Conservation (phyloP, 306 rosid genomes). For the Mucuna pruriens region DNA sequence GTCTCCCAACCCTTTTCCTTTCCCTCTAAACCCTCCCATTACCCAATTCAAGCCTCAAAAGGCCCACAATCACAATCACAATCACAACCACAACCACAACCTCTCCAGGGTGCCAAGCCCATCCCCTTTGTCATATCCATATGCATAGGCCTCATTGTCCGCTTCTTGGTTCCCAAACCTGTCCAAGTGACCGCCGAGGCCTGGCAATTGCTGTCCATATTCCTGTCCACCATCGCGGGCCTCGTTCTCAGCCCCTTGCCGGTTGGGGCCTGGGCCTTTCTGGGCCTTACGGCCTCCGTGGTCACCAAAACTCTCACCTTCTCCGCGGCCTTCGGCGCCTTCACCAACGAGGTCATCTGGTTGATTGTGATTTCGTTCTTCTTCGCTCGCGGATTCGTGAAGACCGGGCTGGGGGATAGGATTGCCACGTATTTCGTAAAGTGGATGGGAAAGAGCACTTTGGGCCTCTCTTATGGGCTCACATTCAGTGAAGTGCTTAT, state of each 20-base stretch:
- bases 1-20: conserved; percentile 30
- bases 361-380: conserved; percentile 93
- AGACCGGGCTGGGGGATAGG: conserved; percentile 91
- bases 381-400: conserved; percentile 95
- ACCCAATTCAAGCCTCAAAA: conserved; percentile 55
- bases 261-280: conserved; percentile 96
- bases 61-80: too few species aligned
- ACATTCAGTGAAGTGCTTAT: conserved; percentile 85
- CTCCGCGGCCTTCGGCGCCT: conserved; percentile 76
- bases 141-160: conserved; percentile 63
- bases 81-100: too few species aligned
- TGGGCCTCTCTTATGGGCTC: conserved; percentile 87
- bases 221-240: conserved; percentile 87
- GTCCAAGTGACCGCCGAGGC: conserved; percentile 70
- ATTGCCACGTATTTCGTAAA: conserved; percentile 89
- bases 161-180: conserved; percentile 77
- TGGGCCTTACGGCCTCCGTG: conserved; percentile 68
- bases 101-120: conserved; percentile 65
- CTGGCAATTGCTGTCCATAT: conserved; percentile 91
- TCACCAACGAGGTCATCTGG: conserved; percentile 95
- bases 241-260: conserved; percentile 89
- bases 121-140: conserved; percentile 67
- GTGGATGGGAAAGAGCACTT: conserved; percentile 88
- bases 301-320: conserved; percentile 75
- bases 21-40: conserved; percentile 44